A percentile compares a stretch with the other conserved stretches of the same genome.
phyloP scores from a whole-genome alignment of 2,329 filamentous ascomycete genomes.

The Pezicula radicicola region DNA sequence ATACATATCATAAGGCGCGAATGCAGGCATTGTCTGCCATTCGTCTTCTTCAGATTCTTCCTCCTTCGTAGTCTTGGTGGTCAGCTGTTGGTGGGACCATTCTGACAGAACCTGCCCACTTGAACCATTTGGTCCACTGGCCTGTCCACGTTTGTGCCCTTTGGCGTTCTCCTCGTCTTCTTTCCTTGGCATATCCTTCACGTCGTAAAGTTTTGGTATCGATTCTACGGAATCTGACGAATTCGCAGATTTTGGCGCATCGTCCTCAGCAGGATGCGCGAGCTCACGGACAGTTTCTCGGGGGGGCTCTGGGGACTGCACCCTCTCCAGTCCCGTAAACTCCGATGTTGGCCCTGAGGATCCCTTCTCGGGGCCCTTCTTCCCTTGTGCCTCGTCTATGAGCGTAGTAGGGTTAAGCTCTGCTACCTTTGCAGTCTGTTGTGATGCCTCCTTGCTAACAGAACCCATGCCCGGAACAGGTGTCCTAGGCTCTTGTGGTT shows the following conservation, averaged over 20 bases:
- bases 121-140: slow-evolving; percentile 15
- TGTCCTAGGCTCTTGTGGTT: slow-evolving; percentile 9
- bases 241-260: not conserved
- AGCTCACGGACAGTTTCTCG: too few species aligned
- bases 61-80: slow-evolving; percentile 49
- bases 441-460: not conserved
- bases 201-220: slow-evolving; percentile 2
- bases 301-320: too few species aligned
- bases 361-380: not conserved
- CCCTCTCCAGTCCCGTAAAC: not conserved
- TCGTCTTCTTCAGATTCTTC: slow-evolving; percentile 59
- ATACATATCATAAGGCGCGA: slow-evolving; percentile 91
- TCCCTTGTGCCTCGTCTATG: not conserved
- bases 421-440: not conserved
- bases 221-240: slow-evolving; percentile 1
- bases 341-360: not conserved
- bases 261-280: not conserved
- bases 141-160: slow-evolving; percentile 10
- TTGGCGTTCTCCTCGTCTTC: slow-evolving; percentile 3
- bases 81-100: slow-evolving; percentile 83
- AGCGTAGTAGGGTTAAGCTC: not conserved
- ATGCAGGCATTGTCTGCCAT: slow-evolving; percentile 95
- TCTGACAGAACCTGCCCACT: slow-evolving; percentile 54
- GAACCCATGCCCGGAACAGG: not conserved
- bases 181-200: slow-evolving; percentile 6